Conservation (phyloP, 2,329 filamentous ascomycete species). For the Claviceps paspali region DNA sequence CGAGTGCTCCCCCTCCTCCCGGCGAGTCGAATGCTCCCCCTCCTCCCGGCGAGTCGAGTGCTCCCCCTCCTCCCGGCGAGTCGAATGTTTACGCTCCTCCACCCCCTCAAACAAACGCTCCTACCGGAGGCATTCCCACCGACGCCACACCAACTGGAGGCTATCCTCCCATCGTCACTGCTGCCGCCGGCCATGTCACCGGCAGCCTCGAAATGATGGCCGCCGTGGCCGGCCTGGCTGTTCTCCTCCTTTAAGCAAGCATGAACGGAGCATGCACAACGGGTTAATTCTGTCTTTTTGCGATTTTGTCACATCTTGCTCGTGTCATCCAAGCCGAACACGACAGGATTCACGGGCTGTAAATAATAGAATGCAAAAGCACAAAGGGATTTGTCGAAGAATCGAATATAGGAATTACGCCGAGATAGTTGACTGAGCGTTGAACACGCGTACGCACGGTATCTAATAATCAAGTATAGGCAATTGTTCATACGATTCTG, state of each 20-base stretch:
- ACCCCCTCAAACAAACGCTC: not conserved
- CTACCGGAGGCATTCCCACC: not conserved
- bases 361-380: not conserved
- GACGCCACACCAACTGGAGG: not conserved
- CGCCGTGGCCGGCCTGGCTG: slow-evolving; percentile 18
- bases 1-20: not conserved
- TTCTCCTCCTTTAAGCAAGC: slow-evolving; percentile 13
- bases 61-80: not conserved
- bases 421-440: too few species aligned
- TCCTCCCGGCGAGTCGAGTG: not conserved
- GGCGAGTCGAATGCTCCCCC: not conserved
- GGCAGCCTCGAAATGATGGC: slow-evolving; percentile 15
- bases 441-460: too few species aligned
- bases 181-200: slow-evolving; percentile 17
- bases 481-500: too few species aligned
- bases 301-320: not conserved
- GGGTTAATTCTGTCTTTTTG: too few species aligned
- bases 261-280: too few species aligned
- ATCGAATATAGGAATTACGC: too few species aligned
- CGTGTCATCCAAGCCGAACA: not conserved
- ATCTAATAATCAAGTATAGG: too few species aligned
- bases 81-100: too few species aligned
- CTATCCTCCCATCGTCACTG: slow-evolving; percentile 12
- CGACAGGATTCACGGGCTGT: not conserved
- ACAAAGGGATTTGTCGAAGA: too few species aligned